These are phyloP conservation scores for Kodamaea ohmeri DNA, from an alignment of 1,139 yeast genomes.

Conservation along the genomic window DNA sequence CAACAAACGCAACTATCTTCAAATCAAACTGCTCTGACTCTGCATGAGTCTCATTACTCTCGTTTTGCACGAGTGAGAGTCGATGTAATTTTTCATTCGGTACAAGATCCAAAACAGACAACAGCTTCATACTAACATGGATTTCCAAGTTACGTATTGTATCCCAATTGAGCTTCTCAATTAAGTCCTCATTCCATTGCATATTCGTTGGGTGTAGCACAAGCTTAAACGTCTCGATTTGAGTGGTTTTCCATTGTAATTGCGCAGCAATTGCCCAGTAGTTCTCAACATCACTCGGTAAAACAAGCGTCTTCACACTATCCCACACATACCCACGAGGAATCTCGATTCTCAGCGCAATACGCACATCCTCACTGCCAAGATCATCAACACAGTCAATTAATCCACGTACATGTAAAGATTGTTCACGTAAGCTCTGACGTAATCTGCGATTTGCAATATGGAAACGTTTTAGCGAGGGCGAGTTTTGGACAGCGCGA, in stretches of 20 bases:
- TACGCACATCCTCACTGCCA: constrained; percentile 1
- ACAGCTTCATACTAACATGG: constrained; percentile 2
- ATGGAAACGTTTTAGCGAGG: constrained; percentile 15
- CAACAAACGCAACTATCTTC: constrained; percentile 42
- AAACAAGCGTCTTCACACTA: constrained; percentile 15
- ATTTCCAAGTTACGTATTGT: constrained; percentile 24
- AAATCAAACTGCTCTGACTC: constrained; percentile 59
- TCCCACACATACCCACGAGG: neutral
- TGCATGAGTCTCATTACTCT: constrained; percentile 45
- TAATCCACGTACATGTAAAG: constrained; percentile 1
- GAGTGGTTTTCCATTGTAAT: constrained; percentile 8
- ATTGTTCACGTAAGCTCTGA: constrained; percentile 14
- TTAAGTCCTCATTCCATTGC: constrained; percentile 9
- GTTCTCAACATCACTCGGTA: constrained; percentile 14
- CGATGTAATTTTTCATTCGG: constrained; percentile 23
- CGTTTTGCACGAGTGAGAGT: constrained; percentile 49
- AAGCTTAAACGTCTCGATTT: constrained; percentile 19
- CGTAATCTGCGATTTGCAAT: constrained; percentile 19
- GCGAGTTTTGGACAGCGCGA: neutral
- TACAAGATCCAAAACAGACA: constrained; percentile 10
- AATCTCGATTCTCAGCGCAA: constrained; percentile 2
- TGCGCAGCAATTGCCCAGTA: constrained; percentile 20
- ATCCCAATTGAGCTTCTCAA: constrained; percentile 18
- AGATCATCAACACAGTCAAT: neutral
- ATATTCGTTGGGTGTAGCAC: constrained; percentile 15